Base-by-base conservation (phyloP, 805 yeast genomes). In the Maudiozyma pseudohumilis region DNA sequence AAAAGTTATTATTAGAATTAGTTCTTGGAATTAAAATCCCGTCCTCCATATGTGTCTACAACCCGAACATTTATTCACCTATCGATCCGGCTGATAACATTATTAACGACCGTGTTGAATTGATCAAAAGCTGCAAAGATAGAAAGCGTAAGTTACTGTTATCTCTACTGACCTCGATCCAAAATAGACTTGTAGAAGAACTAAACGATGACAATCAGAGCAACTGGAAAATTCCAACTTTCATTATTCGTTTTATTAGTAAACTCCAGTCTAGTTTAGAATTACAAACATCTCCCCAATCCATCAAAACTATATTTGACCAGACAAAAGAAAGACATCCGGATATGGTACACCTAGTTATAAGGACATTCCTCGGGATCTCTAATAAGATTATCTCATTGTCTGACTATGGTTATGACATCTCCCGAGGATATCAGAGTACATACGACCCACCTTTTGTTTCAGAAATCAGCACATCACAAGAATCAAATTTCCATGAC, bases 301-400 rank as follows among this genome's bases (percentile, higher is more conserved):
- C 70, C 0, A 46, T 77, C 9, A 56, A 57, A 23, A 47, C 72
- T 2, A 59, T 82, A 27, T 65, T 71, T 8, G 59, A 64, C 2
- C 65, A 66, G 29, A 69, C 82, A 0, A 60, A 68, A n/a, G 68
- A 71, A 15, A 74, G 74, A 21, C 94, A 85, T 53, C 95, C 95
- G 0, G 60, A 70, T 2, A 61, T 84, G 35, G 65, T 84, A 2
- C 68, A 76, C 40, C 56, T 75, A 27, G 78, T 82, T n/a, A 60
- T 78, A 40, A 74, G 73, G 36, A 80, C 86, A 18, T 55, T 80
- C 23, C 64, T 78, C 2, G 66, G 70, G n/a, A 47, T 78, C 5
- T 53, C 75, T 18, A 64, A 65, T 39, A 71, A 74, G 40, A 45
- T 75, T 5, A 60, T 66, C 23, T 52, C 64, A 1, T 58, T 72